Evolutionary conservation across 768 basidiomycete species (phyloP), one percentile per base, ranked within the genome.

Genomic region (Russula virescens): DNA sequence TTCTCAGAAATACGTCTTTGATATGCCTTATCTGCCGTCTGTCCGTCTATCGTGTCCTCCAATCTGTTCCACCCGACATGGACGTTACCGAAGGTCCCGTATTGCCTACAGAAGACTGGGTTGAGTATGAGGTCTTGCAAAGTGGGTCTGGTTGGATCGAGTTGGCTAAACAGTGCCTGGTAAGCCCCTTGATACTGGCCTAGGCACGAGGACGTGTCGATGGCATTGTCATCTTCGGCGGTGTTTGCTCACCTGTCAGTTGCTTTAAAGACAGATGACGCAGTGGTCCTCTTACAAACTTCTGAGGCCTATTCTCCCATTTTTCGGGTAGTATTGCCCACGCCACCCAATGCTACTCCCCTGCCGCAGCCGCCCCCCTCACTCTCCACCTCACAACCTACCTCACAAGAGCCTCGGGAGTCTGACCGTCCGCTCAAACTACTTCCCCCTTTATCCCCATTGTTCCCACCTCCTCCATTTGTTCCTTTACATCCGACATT

Each of bases 391-490:
- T 58, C 69, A 18, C 60, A 53, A 23, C 49, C 63, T 28, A 47
- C 62, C 28, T 46, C 66, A 23, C 18, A 53, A 47, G 19, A 61
- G 28, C 9, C 55, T 57, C 38, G 25, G 52, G 19, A 43, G 53
- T 14, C 66, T n/a, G 43, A 48, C 47, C 35, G 21, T 48, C 50
- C 68, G 61, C 64, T 68, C 21, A 69, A 74, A 49, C 79, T 80
- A 71, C 75, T 91, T 48, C 79, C 83, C 43, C 73, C 78, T 60
- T 67, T 88, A 65, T 79, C 80, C 43, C 79, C 86, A 6, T 73
- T 91, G 43, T 87, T 90, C 71, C 83, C 84, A 28, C 89, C 89
- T 19, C 83, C 86, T 23, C 89, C 90, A 19, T 91, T 88, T 73
- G 82, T 86, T 0, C 86, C 90, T 8, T 83, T 86, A 19, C 87